Evolutionary conservation across 1,139 yeast species (phyloP).

Genomic region (Magnusiomyces fungicola): DNA sequence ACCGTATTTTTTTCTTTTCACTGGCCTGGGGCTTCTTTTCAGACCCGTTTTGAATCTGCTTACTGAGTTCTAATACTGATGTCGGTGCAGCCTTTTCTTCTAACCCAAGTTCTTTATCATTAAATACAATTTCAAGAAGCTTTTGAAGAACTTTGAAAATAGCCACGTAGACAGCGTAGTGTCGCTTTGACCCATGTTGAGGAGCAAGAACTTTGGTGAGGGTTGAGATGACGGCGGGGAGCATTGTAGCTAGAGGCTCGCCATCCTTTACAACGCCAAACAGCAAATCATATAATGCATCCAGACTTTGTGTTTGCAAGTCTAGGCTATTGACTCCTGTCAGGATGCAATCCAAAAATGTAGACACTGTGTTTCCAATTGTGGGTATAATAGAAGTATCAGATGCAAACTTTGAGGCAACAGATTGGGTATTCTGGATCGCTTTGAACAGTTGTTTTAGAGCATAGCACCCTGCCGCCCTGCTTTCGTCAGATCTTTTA

Average conservation of each 20-base stretch:
- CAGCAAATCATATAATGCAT: constrained; percentile 33
- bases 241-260: constrained; percentile 44
- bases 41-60: background rate
- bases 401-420: constrained; percentile 7
- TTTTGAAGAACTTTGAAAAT: constrained; percentile 32
- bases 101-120: constrained; percentile 35
- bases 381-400: constrained; percentile 34
- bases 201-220: constrained; percentile 39
- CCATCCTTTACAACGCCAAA: constrained; percentile 35
- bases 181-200: constrained; percentile 33
- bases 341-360: constrained; percentile 36
- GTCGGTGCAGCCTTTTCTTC: constrained; percentile 2
- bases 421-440: constrained; percentile 18
- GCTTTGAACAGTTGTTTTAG: constrained; percentile 33
- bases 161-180: constrained; percentile 37
- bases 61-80: constrained; percentile 14
- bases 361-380: constrained; percentile 42
- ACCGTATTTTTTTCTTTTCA: too few species aligned
- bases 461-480: constrained; percentile 38
- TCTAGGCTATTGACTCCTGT: constrained; percentile 23
- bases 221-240: constrained; percentile 52
- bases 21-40: too few species aligned
- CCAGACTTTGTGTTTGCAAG: constrained; percentile 26
- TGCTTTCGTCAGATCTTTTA: constrained; percentile 31
- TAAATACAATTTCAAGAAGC: constrained; percentile 35